Evolutionary conservation across 177 flowering plant genomes (phyloP).

Genomic region (Tripterygium wilfordii): DNA sequence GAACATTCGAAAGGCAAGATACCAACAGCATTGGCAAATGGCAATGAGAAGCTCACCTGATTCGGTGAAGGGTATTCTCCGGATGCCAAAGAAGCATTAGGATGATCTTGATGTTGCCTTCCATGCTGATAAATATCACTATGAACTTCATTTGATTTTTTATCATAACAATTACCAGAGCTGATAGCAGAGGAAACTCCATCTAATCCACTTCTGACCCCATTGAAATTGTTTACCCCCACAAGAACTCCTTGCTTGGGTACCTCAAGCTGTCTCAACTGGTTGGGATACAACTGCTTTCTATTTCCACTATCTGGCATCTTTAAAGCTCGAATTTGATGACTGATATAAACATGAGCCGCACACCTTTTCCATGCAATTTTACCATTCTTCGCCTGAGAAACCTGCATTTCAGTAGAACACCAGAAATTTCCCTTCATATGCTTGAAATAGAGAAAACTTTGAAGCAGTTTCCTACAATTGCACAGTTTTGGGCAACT

Average conservation of each 20-base stretch:
- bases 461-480: background rate
- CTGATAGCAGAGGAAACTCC: slow-evolving; percentile 11
- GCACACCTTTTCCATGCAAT: slow-evolving; percentile 49
- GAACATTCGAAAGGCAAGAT: slow-evolving; percentile 7
- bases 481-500: background rate
- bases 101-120: slow-evolving; percentile 21
- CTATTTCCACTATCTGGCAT: slow-evolving; percentile 22
- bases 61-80: slow-evolving; percentile 16
- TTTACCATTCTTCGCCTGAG: slow-evolving; percentile 10
- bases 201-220: slow-evolving; percentile 11
- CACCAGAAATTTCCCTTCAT: slow-evolving; percentile 5
- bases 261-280: slow-evolving; percentile 19
- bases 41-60: slow-evolving; percentile 30
- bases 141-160: slow-evolving; percentile 20
- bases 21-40: background rate
- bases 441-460: background rate
- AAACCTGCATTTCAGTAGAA: slow-evolving; percentile 23
- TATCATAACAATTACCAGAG: slow-evolving; percentile 5
- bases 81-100: slow-evolving; percentile 13
- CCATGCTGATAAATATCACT: slow-evolving; percentile 17
- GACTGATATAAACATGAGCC: slow-evolving; percentile 54
- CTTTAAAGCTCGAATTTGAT: slow-evolving; percentile 35
- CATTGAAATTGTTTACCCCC: slow-evolving; percentile 2
- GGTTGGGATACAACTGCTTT: slow-evolving; percentile 8
- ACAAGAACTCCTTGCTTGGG: slow-evolving; percentile 13